A percentile compares a stretch with the other conserved stretches of the same genome.
Evolutionary conservation across 208 protist genomes (phyloP).

Genomic region (Crithidia sp.): DNA sequence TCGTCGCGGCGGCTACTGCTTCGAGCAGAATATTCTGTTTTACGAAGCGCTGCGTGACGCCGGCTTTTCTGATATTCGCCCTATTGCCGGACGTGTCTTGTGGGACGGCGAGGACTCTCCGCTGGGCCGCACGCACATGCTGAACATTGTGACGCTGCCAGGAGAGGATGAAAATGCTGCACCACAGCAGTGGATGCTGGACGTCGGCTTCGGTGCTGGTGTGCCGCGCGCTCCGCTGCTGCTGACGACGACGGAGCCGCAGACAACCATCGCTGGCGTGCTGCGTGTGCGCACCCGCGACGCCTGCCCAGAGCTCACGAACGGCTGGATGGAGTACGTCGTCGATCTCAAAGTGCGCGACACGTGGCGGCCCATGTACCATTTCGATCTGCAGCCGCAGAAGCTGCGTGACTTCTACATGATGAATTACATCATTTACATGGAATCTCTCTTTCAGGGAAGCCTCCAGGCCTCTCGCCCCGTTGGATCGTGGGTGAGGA

Average conservation of each 20-base stretch:
- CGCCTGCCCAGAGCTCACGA: conserved; percentile 9
- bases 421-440: conserved; percentile 6
- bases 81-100: conserved; percentile 10
- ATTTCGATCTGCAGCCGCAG: conserved; percentile 29
- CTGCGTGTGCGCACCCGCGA: conserved; percentile 32
- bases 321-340: conserved; percentile 8
- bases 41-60: conserved; percentile 15
- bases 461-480: conserved; percentile 10
- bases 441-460: background rate
- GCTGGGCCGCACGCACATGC: conserved; percentile 17
- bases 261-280: conserved; percentile 10
- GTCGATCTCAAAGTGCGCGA: background rate
- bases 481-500: background rate
- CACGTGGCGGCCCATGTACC: conserved; percentile 14
- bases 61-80: conserved; percentile 11
- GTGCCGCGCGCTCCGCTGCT: conserved; percentile 16
- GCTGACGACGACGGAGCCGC: background rate
- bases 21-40: conserved; percentile 36
- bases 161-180: background rate
- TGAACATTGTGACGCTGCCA: conserved; percentile 7
- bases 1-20: conserved; percentile 33
- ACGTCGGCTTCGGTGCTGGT: conserved; percentile 34
- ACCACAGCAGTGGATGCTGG: conserved; percentile 19
- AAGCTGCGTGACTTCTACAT: conserved; percentile 5
- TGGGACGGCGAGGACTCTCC: conserved; percentile 1